A percentile compares a stretch with the other conserved stretches of the same genome.
These are phyloP conservation scores for Eimeria tenella DNA, from an alignment of 169 alveolate species.

Conservation along the genomic window DNA sequence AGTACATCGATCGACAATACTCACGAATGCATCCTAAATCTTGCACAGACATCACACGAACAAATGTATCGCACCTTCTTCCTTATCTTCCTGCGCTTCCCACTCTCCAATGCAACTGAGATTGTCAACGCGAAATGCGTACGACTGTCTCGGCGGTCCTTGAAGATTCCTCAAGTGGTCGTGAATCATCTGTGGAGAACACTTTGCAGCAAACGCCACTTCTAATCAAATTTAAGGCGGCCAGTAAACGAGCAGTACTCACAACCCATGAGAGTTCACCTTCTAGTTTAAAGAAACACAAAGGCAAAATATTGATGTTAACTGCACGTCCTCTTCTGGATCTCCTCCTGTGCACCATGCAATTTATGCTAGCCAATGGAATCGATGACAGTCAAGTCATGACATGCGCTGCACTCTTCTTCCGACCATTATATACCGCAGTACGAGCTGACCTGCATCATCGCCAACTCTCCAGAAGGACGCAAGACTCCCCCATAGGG, in stretches of 20 bases:
- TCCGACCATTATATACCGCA: neutral
- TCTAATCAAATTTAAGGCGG: too few relatives aligned
- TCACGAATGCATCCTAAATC: neutral
- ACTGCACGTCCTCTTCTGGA: too few relatives aligned
- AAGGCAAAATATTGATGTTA: too few relatives aligned
- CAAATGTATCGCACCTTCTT: conserved; percentile 1
- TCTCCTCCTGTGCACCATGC: too few relatives aligned
- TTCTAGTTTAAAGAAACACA: too few relatives aligned
- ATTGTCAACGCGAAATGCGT: conserved; percentile 47
- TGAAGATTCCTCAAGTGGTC: conserved; percentile 24
- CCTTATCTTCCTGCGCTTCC: conserved; percentile 56
- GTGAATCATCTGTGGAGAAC: conserved; percentile 7
- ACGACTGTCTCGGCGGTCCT: conserved; percentile 57
- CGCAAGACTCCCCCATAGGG: conserved; percentile 60
- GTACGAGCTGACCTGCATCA: conserved; percentile 34
- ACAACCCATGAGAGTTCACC: too few relatives aligned
- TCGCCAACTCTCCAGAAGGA: conserved; percentile 52
- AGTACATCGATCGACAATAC: too few relatives aligned
- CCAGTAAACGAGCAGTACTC: too few relatives aligned
- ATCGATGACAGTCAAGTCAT: too few relatives aligned
- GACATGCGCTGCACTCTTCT: too few relatives aligned
- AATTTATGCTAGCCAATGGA: too few relatives aligned
- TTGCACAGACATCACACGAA: neutral
- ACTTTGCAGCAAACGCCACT: too few relatives aligned
- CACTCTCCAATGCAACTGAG: conserved; percentile 34